Conservation (phyloP, 805 yeast species). For the Barnettozyma pratensis region DNA sequence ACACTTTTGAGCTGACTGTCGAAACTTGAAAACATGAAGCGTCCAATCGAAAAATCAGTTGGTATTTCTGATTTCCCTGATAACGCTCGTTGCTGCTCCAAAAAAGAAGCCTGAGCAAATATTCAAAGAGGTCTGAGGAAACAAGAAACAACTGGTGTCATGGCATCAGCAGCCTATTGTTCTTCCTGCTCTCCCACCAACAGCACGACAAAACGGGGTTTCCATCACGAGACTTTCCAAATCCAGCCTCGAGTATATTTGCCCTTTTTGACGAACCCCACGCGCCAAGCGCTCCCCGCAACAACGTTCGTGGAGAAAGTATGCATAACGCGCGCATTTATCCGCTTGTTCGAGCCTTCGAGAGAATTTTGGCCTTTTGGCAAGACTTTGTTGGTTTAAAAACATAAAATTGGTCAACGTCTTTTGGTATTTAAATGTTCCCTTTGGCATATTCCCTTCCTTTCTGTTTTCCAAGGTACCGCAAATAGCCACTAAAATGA, state of each 20-base stretch:
- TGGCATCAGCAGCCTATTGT: too few relatives aligned
- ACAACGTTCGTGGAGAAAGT: neutral
- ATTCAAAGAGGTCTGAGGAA: too few relatives aligned
- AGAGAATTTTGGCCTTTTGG: neutral
- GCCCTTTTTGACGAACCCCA: neutral
- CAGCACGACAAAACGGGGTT: too few relatives aligned
- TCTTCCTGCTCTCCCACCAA: too few relatives aligned
- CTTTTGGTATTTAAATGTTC: neutral
- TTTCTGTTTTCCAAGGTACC: neutral
- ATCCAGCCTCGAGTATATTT: neutral
- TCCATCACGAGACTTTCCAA: neutral
- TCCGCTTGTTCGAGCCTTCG: neutral
- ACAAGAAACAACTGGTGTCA: too few relatives aligned
- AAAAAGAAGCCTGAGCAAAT: too few relatives aligned
- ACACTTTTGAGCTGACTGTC: too few relatives aligned
- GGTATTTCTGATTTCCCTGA: too few relatives aligned
- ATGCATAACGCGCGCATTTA: neutral
- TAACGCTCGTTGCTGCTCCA: too few relatives aligned
- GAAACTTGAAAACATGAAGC: too few relatives aligned
- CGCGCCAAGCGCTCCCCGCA: neutral
- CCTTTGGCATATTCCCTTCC: neutral
- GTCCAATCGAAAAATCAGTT: too few relatives aligned
- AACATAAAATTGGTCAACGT: neutral
- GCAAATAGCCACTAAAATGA: neutral
- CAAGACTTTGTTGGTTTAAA: neutral